Percentiles rank a stretch among this genome's conserved stretches.
Evolutionary conservation across 805 yeast species (phyloP).

Genomic region (Sugiyamaella valdiviana): DNA sequence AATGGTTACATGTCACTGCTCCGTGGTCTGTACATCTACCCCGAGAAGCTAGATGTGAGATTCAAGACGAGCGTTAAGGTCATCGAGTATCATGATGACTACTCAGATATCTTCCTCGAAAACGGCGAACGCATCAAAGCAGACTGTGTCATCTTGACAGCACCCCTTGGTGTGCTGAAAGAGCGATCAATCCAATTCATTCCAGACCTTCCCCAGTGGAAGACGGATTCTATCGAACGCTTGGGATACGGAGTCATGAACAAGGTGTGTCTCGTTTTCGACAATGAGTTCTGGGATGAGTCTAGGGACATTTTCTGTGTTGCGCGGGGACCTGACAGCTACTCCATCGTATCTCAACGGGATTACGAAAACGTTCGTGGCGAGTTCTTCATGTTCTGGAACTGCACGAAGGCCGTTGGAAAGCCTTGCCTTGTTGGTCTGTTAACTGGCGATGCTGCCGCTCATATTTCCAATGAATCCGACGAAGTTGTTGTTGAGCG

Average conservation of each 20-base stretch:
- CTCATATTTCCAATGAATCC: slow-evolving; percentile 25
- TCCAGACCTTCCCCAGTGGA: slow-evolving; percentile 39
- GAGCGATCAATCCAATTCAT: slow-evolving; percentile 34
- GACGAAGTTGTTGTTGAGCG: slow-evolving; percentile 32
- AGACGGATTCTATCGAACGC: slow-evolving; percentile 34
- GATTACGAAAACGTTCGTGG: slow-evolving; percentile 30
- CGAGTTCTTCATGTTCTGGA: slow-evolving; percentile 35
- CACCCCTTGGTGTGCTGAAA: slow-evolving; percentile 39
- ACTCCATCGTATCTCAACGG: slow-evolving; percentile 11
- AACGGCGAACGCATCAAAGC: slow-evolving; percentile 38
- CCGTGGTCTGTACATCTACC: slow-evolving; percentile 34
- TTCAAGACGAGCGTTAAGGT: slow-evolving; percentile 35
- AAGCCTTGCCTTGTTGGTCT: slow-evolving; percentile 36
- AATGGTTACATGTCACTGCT: slow-evolving; percentile 34
- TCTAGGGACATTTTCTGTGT: slow-evolving; percentile 30
- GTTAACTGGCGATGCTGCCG: slow-evolving; percentile 36
- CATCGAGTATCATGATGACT: slow-evolving; percentile 33
- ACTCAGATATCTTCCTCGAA: slow-evolving; percentile 30
- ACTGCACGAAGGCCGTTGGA: slow-evolving; percentile 32
- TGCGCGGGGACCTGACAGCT: slow-evolving; percentile 23
- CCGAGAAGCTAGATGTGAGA: slow-evolving; percentile 36
- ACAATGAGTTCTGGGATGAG: slow-evolving; percentile 36
- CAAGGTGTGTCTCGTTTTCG: slow-evolving; percentile 35
- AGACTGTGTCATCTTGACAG: slow-evolving; percentile 35
- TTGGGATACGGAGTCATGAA: slow-evolving; percentile 37